phyloP scores from a whole-genome alignment of 2,329 filamentous ascomycete species.

The Penicillium frequentans region DNA sequence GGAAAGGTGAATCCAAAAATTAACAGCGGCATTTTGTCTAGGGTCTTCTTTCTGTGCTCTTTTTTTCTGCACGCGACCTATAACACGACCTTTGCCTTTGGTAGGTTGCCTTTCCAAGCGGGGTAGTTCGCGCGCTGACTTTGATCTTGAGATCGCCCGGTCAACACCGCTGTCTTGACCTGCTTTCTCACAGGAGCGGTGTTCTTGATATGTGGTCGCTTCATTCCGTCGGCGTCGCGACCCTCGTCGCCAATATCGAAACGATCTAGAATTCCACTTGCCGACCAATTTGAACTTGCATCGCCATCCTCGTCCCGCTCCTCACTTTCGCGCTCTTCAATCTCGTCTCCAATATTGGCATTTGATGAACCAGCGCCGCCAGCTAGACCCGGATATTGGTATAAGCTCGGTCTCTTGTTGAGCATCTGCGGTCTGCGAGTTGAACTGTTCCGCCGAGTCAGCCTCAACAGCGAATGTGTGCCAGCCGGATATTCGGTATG shows the following conservation, averaged over 20 bases:
- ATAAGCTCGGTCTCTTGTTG: slow-evolving; percentile 14
- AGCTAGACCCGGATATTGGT: slow-evolving; percentile 9
- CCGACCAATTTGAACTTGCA: slow-evolving; percentile 27
- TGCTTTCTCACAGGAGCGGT: slow-evolving; percentile 42
- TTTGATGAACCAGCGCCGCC: slow-evolving; percentile 3
- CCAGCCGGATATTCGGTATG: slow-evolving; percentile 33
- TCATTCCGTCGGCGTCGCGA: slow-evolving; percentile 27
- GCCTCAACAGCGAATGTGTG: slow-evolving; percentile 46
- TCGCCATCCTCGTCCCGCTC: slow-evolving; percentile 11
- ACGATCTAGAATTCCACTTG: slow-evolving; percentile 29
- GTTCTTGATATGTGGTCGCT: slow-evolving; percentile 39
- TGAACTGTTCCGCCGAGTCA: slow-evolving; percentile 41
- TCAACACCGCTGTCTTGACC: slow-evolving; percentile 44
- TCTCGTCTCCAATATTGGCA: slow-evolving; percentile 10
- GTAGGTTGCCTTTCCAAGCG: slow-evolving; percentile 24
- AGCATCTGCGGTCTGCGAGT: slow-evolving; percentile 12
- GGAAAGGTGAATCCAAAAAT: slow-evolving; percentile 1
- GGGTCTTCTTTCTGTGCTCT: slow-evolving; percentile 35
- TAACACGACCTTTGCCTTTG: slow-evolving; percentile 41
- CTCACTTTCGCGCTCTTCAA: slow-evolving; percentile 1
- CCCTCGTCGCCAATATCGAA: slow-evolving; percentile 23
- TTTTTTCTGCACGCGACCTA: slow-evolving; percentile 37
- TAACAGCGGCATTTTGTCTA: slow-evolving; percentile 20
- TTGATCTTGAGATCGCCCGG: slow-evolving; percentile 43
- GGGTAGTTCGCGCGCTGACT: slow-evolving; percentile 12